Conservation (phyloP, 495 filamentous ascomycete species). For the Aspergillus wentii region DNA sequence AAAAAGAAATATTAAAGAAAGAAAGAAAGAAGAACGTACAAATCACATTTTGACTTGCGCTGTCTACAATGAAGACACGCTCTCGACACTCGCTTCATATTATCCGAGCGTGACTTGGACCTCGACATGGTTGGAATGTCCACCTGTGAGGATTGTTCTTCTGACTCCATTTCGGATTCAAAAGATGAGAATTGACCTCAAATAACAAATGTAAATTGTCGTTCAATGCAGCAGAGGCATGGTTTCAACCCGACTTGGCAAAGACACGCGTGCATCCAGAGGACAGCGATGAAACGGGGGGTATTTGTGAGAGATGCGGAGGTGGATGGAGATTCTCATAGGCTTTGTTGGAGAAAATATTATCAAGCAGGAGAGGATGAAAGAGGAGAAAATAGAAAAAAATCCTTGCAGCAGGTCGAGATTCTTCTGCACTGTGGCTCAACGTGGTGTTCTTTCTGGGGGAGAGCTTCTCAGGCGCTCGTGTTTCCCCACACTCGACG, state of each 20-base stretch:
- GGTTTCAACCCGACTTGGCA: too few species aligned
- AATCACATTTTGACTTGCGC: slow-evolving; percentile 59
- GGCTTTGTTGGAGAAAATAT: too few species aligned
- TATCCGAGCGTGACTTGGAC: slow-evolving; percentile 18
- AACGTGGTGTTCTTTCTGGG: too few species aligned
- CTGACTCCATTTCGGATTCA: slow-evolving; percentile 6
- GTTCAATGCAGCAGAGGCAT: too few species aligned
- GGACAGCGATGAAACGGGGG: too few species aligned
- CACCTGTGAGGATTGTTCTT: slow-evolving; percentile 11
- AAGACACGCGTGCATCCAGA: too few species aligned
- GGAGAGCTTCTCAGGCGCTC: background rate
- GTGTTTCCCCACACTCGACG: slow-evolving; percentile 5
- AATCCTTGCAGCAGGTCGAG: too few species aligned
- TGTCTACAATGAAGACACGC: slow-evolving; percentile 60
- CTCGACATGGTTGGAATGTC: slow-evolving; percentile 11
- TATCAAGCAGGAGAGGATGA: too few species aligned
- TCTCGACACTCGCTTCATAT: slow-evolving; percentile 52
- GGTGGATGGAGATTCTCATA: too few species aligned
- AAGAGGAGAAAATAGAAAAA: too few species aligned
- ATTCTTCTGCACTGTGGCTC: too few species aligned
- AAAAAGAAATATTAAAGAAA: background rate
- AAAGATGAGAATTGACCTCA: slow-evolving; percentile 1
- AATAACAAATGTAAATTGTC: slow-evolving; percentile 1
- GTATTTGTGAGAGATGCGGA: too few species aligned
- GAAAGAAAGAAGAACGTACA: slow-evolving; percentile 38